Base-by-base conservation (phyloP, 1,139 yeast genomes). In the Suhomyces yuchorum region DNA sequence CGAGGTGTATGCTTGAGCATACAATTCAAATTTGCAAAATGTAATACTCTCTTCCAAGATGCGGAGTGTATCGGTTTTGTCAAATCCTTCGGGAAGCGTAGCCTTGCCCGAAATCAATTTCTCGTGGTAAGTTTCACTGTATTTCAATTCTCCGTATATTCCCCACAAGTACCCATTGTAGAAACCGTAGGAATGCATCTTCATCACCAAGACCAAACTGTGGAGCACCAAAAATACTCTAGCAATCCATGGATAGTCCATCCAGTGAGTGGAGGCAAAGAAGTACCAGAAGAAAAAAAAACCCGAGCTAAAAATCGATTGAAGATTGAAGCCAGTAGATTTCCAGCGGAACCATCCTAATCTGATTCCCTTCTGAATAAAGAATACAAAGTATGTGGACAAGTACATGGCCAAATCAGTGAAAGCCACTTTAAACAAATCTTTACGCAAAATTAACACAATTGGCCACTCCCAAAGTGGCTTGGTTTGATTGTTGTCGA, bases 161-260 rank as follows among this genome's bases (percentile, higher is more conserved):
- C 67, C 70, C 93, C 96, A 89, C 48, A 91, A 70, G 62, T 91
- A 89, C 0, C 97, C 98, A 62, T 91, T 91, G 69, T 84, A 92
- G 59, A 85, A 89, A 1, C 88, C 89, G 62, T 84, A 92, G 1
- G 97, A 89, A 64, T 92, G 97, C 83, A 85, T 86, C 63, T 92
- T 92, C 98, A 92, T 92, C 54, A 92, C 65, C 55, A 91, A 71
- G 4, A 92, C 97, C 46, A 89, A 72, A n/a, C 89, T 81, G 64
- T 92, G 98, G 49, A 92, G 72, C 50, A 88, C 77, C 52, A 92
- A 68, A 59, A 87, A 92, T 37, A 91, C 92, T 59, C 84, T 83
- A 4, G 90, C 96, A 46, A 91, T 85, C 98, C 98, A 92, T 3
- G 92, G 89, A 58, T 76, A 86, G 32, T 74, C 66, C 65, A 68